These are phyloP conservation scores for Aspergillus transmontanensis DNA, from an alignment of 2,329 filamentous ascomycete species.

Conservation along the genomic window DNA sequence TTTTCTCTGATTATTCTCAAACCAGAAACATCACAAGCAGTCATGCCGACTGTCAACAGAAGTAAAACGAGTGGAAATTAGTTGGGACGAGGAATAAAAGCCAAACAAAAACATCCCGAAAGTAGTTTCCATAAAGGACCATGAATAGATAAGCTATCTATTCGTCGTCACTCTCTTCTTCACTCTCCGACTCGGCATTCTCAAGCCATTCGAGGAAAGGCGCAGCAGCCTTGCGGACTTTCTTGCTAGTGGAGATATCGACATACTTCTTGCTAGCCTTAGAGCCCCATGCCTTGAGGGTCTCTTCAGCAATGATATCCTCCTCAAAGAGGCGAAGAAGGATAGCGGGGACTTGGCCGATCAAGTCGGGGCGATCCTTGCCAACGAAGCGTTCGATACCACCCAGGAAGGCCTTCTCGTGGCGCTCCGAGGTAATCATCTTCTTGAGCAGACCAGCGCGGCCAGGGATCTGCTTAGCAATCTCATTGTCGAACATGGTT, in stretches of 20 bases:
- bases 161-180: constrained; percentile 57
- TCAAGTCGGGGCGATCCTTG: constrained; percentile 78
- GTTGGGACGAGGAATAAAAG: constrained; percentile 11
- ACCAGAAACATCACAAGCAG: not conserved
- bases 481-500: constrained; percentile 89
- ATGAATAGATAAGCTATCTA: constrained; percentile 26
- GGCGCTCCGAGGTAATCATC: constrained; percentile 86
- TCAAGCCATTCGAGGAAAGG: constrained; percentile 93
- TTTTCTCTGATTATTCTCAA: constrained; percentile 6
- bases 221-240: constrained; percentile 92
- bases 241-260: constrained; percentile 84
- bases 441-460: constrained; percentile 88
- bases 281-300: constrained; percentile 84
- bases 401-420: constrained; percentile 93
- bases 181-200: constrained; percentile 74
- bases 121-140: constrained; percentile 1
- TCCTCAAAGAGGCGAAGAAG: constrained; percentile 88
- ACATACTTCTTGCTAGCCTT: constrained; percentile 99
- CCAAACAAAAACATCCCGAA: constrained; percentile 12
- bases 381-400: constrained; percentile 91
- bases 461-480: constrained; percentile 81
- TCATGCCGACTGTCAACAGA: not conserved
- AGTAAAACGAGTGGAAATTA: constrained; percentile 14
- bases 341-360: constrained; percentile 78
- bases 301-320: constrained; percentile 85